Base-by-base conservation (phyloP, 2,329 filamentous ascomycete genomes). In the Diaporthe vaccinii region DNA sequence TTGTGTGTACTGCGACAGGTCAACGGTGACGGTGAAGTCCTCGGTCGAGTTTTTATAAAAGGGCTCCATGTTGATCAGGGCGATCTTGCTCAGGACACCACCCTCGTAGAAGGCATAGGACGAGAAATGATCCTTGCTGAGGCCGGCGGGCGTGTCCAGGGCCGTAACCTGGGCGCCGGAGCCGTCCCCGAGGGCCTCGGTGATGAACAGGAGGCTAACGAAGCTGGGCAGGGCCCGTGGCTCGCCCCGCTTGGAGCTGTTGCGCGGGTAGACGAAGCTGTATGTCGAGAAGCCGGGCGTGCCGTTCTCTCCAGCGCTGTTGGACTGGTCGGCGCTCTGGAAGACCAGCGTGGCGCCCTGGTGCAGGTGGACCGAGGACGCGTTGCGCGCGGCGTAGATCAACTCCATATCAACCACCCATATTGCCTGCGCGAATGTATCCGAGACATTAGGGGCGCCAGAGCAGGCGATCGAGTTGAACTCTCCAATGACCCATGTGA, bases 401-500 rank as follows among this genome's bases (percentile, higher is more conserved):
- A 86, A 78, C 53, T 84, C 80, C 0, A 81, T 83, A 67, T 85
- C 83, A 14, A 83, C 80, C 22, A 83, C 81, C 84, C 84, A 85
- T 3, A 86, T 78, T 0, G 84, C 84, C 73, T 85, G 82, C 1
- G 83, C 83, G 72, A 85, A 85, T 0, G 83, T 84, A 75, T 86
- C 84, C 3, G 82, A 82, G n/a, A 86, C 83, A 73, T 81, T 81
- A 0, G 83, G 82, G 36, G 80, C 81, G 10, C 84, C 84, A n/a
- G 80, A 81, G 76, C 84, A 86, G 8, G 84, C 82, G 65, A 86
- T 83, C 6, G 81, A 83, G 79, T 85, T 86, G 78, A 83, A 84
- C 75, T 86, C 84, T 51, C 83, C 84, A 22, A 85, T 81, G 62
- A 81, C 78, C 65, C 65, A 69, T 17, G 34, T 31, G 9, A 49